Base-by-base conservation (phyloP, 2,329 filamentous ascomycete species). In the Stromatinia cepivora region DNA sequence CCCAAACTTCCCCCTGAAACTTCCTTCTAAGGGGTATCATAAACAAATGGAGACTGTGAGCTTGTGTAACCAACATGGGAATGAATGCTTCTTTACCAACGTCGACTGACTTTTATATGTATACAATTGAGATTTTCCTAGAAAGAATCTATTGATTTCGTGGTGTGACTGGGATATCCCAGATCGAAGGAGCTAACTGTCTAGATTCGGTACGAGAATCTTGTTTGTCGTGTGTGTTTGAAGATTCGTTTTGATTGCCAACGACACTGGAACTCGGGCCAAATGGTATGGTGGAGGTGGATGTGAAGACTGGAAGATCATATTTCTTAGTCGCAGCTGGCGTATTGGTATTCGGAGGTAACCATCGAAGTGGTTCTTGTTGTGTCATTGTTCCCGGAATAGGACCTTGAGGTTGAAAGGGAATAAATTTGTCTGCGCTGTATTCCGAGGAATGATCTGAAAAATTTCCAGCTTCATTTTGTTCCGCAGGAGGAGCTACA, bases 341-440 rank as follows among this genome's bases (percentile, higher is more conserved):
- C 20, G 75, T 76, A 2, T 69, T 65, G 1, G 74, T 79, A 69
- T 84, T 85, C 5, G 85, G 84, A 20, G 84, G 83, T 34, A 86
- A 78, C 85, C 85, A 87, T 66, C 81, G 81, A 66, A 87, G 77
- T 10, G 81, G 77, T 71, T 82, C 81, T 42, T 79, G 76, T 45
- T 78, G 78, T 9, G 78, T 73, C 22, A 82, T 71, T 0, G 81
- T 66, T 5, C 78, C 75, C 0, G 85, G 80, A 0, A 79, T 71
- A 1, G 84, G 83, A 0, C 85, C 86, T n/a, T 85, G 82, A 0
- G 86, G 85, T 70, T 87, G 84, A 71, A 87, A 87, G 0, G 81
- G 81, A 34, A 88, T 79, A 71, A 88, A 88, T 31, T 84, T 74
- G 64, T 84, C 81, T 1, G 77, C 71, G 9, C 75, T 73, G 15